phyloP scores from a whole-genome alignment of 2,329 filamentous ascomycete species.

The Fusarium sp. region DNA sequence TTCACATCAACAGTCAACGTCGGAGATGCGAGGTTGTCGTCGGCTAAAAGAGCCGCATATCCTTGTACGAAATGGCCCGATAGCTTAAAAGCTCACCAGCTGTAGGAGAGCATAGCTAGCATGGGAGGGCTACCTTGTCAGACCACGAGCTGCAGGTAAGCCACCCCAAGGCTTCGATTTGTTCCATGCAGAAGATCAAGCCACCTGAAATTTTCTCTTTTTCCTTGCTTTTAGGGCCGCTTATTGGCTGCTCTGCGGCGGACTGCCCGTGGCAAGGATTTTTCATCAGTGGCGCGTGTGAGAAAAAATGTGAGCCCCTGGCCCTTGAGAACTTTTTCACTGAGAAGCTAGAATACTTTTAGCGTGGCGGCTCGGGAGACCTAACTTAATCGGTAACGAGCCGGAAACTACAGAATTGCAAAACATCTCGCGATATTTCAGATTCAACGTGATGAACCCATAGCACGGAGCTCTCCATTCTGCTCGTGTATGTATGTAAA shows the following conservation, averaged over 20 bases:
- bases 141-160: slow-evolving; percentile 29
- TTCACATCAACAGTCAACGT: background rate
- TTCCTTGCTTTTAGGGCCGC: background rate
- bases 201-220: slow-evolving; percentile 16
- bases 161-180: background rate
- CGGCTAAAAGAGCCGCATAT: slow-evolving; percentile 21
- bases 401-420: slow-evolving; percentile 5
- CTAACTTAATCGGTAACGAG: slow-evolving; percentile 10
- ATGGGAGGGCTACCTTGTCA: slow-evolving; percentile 1
- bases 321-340: background rate
- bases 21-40: slow-evolving; percentile 28
- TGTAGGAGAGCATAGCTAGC: background rate
- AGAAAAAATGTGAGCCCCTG: background rate
- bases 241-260: slow-evolving; percentile 14
- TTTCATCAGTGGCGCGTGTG: slow-evolving; percentile 2
- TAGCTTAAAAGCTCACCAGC: background rate
- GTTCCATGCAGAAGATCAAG: slow-evolving; percentile 23
- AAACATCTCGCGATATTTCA: slow-evolving; percentile 32
- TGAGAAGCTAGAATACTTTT: background rate
- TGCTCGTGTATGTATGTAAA: background rate
- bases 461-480: background rate
- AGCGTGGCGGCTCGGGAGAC: slow-evolving; percentile 9
- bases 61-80: slow-evolving; percentile 13
- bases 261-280: slow-evolving; percentile 26
- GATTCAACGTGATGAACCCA: slow-evolving; percentile 4